Conservation (phyloP, 202 grass and related monocot genomes). For the Panicum hallii region DNA sequence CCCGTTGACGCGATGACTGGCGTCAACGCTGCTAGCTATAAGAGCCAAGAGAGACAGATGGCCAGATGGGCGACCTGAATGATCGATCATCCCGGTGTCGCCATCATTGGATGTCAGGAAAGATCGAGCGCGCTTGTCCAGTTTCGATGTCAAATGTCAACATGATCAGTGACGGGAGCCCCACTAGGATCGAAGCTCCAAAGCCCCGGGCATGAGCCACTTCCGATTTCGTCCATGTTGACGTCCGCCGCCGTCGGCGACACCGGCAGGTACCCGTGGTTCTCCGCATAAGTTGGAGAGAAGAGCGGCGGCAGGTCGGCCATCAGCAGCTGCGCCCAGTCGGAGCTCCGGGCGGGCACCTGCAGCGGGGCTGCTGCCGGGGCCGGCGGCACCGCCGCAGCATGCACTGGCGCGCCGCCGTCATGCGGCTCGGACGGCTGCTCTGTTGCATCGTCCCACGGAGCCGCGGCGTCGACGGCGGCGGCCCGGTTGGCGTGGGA, state of each 20-base stretch:
- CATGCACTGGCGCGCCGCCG: neutral
- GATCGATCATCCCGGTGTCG: no score
- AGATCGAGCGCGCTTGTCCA: neutral
- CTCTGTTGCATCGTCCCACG: no score
- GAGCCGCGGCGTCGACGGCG: no score
- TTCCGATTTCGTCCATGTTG: neutral
- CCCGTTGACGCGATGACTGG: no score
- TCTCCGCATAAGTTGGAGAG: neutral
- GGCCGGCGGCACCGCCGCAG: no score
- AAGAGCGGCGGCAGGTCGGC: constrained; percentile 15
- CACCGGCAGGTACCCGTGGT: neutral
- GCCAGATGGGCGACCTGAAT: no score
- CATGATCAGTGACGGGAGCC: no score
- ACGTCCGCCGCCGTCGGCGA: neutral
- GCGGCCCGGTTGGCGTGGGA: constrained; percentile 44
- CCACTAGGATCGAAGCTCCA: neutral
- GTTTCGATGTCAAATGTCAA: neutral
- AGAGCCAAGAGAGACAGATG: no score
- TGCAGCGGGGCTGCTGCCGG: neutral
- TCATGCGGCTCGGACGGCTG: neutral
- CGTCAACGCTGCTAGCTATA: no score
- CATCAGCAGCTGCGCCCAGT: neutral
- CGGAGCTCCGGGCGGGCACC: neutral
- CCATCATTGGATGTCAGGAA: neutral
- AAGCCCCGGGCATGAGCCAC: neutral